Evolutionary conservation across 169 alveolate genomes (phyloP).

Genomic region (Plasmodium relictum): DNA sequence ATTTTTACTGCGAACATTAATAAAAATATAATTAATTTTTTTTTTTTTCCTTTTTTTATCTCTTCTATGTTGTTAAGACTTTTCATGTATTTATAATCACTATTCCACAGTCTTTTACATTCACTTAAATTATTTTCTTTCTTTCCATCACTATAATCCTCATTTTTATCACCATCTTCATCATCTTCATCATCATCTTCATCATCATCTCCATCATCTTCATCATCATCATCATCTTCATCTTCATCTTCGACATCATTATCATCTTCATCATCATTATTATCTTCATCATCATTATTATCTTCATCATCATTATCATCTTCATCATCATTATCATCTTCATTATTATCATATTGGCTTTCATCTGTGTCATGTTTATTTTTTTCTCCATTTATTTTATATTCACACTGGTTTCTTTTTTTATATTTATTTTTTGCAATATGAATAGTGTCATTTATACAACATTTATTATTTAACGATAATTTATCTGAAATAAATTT

Average conservation of each 20-base stretch:
- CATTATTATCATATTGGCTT: not conserved
- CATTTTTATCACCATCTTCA: not conserved
- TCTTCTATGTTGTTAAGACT: no score
- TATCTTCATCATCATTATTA: not conserved
- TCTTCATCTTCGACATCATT: not conserved
- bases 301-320: not conserved
- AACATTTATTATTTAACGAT: not conserved
- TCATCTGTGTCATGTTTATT: not conserved
- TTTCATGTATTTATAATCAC: not conserved
- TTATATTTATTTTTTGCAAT: not conserved
- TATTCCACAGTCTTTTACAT: constrained; percentile 7
- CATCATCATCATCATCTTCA: not conserved
- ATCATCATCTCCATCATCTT: not conserved
- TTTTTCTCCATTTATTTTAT: not conserved
- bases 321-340: not conserved
- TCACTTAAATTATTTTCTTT: not conserved
- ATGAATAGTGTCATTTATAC: not conserved
- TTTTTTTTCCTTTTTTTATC: not conserved
- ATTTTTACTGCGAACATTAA: constrained; percentile 53
- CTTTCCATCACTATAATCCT: not conserved
- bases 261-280: not conserved
- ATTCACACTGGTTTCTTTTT: not conserved
- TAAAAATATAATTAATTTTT: constrained; percentile 35
- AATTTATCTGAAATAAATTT: constrained; percentile 29
- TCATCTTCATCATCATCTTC: not conserved